Base-by-base conservation (phyloP, 805 yeast genomes). In the Saccharomycopsis microspora region DNA sequence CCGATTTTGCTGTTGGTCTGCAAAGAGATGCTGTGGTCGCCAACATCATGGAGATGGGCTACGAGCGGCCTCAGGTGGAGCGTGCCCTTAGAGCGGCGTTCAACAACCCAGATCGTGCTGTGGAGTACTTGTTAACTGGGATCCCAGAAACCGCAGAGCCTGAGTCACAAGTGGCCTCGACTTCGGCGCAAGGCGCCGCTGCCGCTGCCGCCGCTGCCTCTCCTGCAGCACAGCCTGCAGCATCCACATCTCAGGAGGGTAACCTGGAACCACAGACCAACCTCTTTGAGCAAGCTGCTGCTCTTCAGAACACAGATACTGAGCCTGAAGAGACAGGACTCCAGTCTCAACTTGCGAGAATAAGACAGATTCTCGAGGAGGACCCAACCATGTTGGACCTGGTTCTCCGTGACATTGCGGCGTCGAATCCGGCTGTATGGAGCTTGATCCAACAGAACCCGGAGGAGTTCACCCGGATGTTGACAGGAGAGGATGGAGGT, bases 21-120 rank as follows among this genome's bases (percentile, higher is more conserved):
- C 81, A 81, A 51, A 76, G 96, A 56, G 87, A 85, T 57, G 76
- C 80, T 32, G 85, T 94, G 34, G 76, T 90, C 49, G 73, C 71
- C 50, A 82, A 82, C 60, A 88, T 93, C 63, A 76, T 88, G 80
- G 97, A 86, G 56, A 88, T 93, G 97, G 98, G 98, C 5, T 93
- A 88, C 61, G 86, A 83, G 45, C 79, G 95, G 57, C 74, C 78
- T 11, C 85, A 86, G 61, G 96, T 87, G 30, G 94, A 86, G 65
- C 76, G 79, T 42, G 98, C 98, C 0, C 69, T 93, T 62, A 79
- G 94, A 57, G 95, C 96, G 10, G 97, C 98, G 1, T 93, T 80
- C 69, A 90, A 90, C 67, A 89, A 93, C 65, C 97, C 98, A 27
- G 97, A 90, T 62, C 80, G 98, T 58, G 98, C 98, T 0, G 97